Base-by-base conservation (phyloP, 192 early-diverging fungal species). In the Coemansia biformis region DNA sequence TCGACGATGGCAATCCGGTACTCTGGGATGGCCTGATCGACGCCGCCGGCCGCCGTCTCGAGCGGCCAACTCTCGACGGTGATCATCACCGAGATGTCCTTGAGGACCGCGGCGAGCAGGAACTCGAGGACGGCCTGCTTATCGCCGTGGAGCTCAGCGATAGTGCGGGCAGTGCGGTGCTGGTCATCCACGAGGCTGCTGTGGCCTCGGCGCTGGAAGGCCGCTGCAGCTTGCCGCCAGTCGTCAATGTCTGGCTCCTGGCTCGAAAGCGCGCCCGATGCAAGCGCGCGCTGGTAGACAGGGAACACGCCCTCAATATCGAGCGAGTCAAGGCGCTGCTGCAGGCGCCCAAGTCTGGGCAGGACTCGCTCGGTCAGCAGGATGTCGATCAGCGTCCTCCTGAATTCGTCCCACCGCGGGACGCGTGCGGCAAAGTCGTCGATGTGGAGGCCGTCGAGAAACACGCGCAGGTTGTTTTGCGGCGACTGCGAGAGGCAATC, bases 61-160 rank as follows among this genome's bases (percentile, higher is more conserved):
- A 38, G 21, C 16, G 58, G 57, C 37, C 59, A 63, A 8, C 35
- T 23, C 23, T 62, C 23, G 16, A 75, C 12, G 15, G 29, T 38
- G 38, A 88, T 70, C 30, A 91, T 57, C 16, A 86, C 68, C 13
- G 88, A 91, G 21, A 84, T 79, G 57, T 89, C 88, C 54, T 91
- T 91, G 24, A 91, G 66, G 12, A 87, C 87, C 10, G 72, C 74
- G 0, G 88, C 81, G 4, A 91, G 23, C 33, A 89, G 52, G 55
- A 81, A 87, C 57, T 87, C 82, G 36, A 75, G 55, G 0, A 87
- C 63, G 17, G 49, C 59, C 24, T 86, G 87, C 24, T 66, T 55
- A 38, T 62, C 57, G 19, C 21, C n/a, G n/a, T n/a, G n/a, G n/a
- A n/a, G n/a, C n/a, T n/a, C n/a, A n/a, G n/a, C n/a, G n/a, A n/a